phyloP scores from a whole-genome alignment of 495 filamentous ascomycete genomes.

The Penicillium daleae region DNA sequence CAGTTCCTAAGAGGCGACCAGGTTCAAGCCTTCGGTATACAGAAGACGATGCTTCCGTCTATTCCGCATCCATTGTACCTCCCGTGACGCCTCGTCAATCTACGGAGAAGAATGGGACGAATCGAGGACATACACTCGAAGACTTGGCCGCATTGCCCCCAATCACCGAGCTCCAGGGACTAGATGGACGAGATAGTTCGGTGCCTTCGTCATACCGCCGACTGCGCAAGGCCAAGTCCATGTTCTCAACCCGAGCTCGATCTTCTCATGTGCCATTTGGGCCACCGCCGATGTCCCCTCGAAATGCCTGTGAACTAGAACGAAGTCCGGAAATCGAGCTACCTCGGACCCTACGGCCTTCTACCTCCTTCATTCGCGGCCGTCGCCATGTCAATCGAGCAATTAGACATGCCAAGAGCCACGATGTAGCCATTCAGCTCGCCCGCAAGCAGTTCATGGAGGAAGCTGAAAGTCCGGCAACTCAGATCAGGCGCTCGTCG shows the following conservation, averaged over 20 bases:
- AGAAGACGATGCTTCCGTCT: constrained; percentile 12
- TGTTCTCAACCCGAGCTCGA: constrained; percentile 62
- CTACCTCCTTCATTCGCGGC: constrained; percentile 66
- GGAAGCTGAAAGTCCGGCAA: constrained; percentile 33
- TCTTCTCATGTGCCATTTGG: constrained; percentile 34
- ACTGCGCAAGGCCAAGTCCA: constrained; percentile 72
- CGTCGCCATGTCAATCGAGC: constrained; percentile 22
- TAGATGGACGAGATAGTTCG: constrained; percentile 65
- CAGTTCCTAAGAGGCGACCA: constrained; percentile 39
- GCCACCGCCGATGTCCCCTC: constrained; percentile 19
- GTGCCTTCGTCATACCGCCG: constrained; percentile 75
- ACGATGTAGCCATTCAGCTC: constrained; percentile 53
- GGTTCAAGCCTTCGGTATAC: constrained; percentile 19
- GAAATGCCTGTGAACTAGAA: constrained; percentile 21
- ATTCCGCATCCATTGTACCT: constrained; percentile 1
- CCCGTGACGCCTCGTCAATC: constrained; percentile 13
- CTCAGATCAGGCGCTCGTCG: constrained; percentile 50
- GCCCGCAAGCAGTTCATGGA: constrained; percentile 53
- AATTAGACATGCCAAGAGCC: constrained; percentile 38
- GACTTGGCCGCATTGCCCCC: constrained; percentile 35
- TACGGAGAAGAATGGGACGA: background rate
- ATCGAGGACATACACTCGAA: constrained; percentile 17
- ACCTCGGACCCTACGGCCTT: constrained; percentile 50
- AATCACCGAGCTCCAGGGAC: constrained; percentile 43
- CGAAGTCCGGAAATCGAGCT: constrained; percentile 27